These are phyloP conservation scores for Nakataea oryzae DNA, from an alignment of 2,329 filamentous ascomycete species.

Conservation along the genomic window DNA sequence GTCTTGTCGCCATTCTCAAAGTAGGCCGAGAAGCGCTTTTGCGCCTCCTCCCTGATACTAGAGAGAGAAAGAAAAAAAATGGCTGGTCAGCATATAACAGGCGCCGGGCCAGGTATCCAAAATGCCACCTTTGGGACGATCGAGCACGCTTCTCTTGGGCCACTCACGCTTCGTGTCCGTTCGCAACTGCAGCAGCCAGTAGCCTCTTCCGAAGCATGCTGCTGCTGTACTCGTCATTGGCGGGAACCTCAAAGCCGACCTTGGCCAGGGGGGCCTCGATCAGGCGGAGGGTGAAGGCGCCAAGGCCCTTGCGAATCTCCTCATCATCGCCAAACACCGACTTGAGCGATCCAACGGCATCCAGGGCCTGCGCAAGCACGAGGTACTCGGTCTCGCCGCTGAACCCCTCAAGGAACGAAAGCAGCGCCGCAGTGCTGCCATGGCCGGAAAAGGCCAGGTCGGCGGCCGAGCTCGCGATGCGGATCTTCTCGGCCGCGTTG, in stretches of 20 bases:
- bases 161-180: conserved; percentile 62
- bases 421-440: conserved; percentile 67
- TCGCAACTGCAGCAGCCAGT: conserved; percentile 62
- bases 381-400: conserved; percentile 71
- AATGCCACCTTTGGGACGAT: background rate
- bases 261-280: conserved; percentile 64
- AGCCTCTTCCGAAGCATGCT: conserved; percentile 76
- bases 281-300: conserved; percentile 69
- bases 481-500: conserved; percentile 82
- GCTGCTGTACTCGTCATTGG: conserved; percentile 70
- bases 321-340: conserved; percentile 77
- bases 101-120: too few species aligned
- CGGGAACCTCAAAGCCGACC: conserved; percentile 76
- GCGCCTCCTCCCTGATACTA: conserved; percentile 56
- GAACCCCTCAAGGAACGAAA: conserved; percentile 81
- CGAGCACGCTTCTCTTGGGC: background rate
- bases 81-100: background rate
- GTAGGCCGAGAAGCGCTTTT: conserved; percentile 74
- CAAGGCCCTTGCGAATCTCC: conserved; percentile 59
- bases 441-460: conserved; percentile 83
- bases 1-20: conserved; percentile 53
- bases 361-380: conserved; percentile 79
- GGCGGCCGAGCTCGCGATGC: conserved; percentile 79
- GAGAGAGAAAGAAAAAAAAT: conserved; percentile 4
- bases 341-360: conserved; percentile 65